A percentile compares a stretch with the other conserved stretches of the same genome.
phyloP scores from a whole-genome alignment of 306 rosid genomes.

The Gastrolobium villosum region DNA sequence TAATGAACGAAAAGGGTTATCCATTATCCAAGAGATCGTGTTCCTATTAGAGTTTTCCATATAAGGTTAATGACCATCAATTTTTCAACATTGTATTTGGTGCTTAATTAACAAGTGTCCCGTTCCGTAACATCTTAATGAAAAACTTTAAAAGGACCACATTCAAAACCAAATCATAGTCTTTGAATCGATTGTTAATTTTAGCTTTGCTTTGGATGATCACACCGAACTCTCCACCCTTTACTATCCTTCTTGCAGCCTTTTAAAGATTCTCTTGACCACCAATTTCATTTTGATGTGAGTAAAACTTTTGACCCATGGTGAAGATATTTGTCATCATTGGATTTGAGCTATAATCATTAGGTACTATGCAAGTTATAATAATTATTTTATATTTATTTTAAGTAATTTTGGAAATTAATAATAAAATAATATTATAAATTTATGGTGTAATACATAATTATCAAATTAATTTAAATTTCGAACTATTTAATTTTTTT shows the following conservation, averaged over 20 bases:
- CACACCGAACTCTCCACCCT: background rate
- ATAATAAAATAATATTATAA: background rate
- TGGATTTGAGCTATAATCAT: background rate
- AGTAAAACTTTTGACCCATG: constrained; percentile 24
- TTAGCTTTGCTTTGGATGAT: constrained; percentile 12
- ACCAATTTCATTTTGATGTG: background rate
- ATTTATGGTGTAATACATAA: background rate
- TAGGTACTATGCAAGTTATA: background rate
- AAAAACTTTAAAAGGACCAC: background rate
- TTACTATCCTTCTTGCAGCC: constrained; percentile 8
- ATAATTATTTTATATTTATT: background rate
- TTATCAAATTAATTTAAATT: too few species aligned
- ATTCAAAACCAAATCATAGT: constrained; percentile 6
- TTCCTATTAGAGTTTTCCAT: constrained; percentile 20
- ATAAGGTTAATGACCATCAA: constrained; percentile 33
- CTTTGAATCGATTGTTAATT: background rate
- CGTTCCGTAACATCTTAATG: background rate
- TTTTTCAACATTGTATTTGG: constrained; percentile 27
- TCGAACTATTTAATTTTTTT: too few species aligned
- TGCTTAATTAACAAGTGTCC: constrained; percentile 31
- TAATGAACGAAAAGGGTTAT: background rate
- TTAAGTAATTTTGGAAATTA: background rate
- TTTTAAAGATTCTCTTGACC: constrained; percentile 31
- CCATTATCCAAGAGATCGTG: background rate
- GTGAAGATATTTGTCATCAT: background rate